Conservation (phyloP, 208 protist species). For the Acanthamoeba healyi region DNA sequence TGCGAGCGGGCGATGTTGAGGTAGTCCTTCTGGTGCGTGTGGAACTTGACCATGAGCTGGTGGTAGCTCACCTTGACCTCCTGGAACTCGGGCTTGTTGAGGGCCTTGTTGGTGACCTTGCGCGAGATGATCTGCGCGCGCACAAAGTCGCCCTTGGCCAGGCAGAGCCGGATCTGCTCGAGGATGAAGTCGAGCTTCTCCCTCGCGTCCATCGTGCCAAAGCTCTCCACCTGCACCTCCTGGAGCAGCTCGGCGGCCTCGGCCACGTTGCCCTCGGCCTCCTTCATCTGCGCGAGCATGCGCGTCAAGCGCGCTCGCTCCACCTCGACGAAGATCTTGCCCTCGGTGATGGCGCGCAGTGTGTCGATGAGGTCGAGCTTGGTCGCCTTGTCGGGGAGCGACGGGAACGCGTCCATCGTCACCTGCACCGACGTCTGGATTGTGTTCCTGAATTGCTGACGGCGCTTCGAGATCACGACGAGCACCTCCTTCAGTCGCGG, state of each 20-base stretch:
- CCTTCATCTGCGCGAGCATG: constrained; percentile 93
- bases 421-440: constrained; percentile 89
- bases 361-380: constrained; percentile 93
- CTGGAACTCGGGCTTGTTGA: constrained; percentile 63
- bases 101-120: constrained; percentile 92
- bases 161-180: constrained; percentile 95
- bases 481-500: constrained; percentile 92
- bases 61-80: constrained; percentile 86
- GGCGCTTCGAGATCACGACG: constrained; percentile 94
- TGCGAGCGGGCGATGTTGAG: constrained; percentile 96
- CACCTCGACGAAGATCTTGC: constrained; percentile 97
- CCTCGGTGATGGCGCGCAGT: constrained; percentile 94
- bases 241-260: constrained; percentile 95
- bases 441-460: constrained; percentile 90
- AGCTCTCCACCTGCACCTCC: constrained; percentile 97
- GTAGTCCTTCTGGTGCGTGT: constrained; percentile 91
- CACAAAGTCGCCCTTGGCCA: constrained; percentile 96
- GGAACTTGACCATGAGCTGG: constrained; percentile 93
- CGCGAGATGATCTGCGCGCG: constrained; percentile 95
- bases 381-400: constrained; percentile 88
- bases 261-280: constrained; percentile 93
- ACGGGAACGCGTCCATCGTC: constrained; percentile 89
- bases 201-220: constrained; percentile 96
- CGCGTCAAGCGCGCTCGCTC: constrained; percentile 96
- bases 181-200: constrained; percentile 97